Evolutionary conservation across 2,329 filamentous ascomycete genomes (phyloP).

Genomic region (Aureobasidium leucospermi): DNA sequence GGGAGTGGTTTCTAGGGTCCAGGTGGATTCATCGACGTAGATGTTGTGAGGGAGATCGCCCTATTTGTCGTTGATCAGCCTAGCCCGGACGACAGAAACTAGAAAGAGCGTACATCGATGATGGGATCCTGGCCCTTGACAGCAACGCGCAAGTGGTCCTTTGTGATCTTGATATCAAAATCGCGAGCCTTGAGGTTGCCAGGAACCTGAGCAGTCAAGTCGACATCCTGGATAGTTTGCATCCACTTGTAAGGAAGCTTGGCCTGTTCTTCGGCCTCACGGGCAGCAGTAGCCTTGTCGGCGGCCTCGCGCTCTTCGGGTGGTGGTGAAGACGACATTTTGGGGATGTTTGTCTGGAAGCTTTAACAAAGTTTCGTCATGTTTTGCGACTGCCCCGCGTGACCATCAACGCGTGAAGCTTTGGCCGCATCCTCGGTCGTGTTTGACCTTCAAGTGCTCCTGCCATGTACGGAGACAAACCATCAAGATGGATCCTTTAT

Average conservation of each 20-base stretch:
- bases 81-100: background rate
- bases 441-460: too few relatives aligned
- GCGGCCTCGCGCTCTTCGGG: slow-evolving; percentile 47
- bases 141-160: slow-evolving; percentile 66
- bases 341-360: background rate
- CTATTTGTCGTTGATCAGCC: slow-evolving; percentile 38
- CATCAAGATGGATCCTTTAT: too few relatives aligned
- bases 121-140: slow-evolving; percentile 85
- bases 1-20: slow-evolving; percentile 71
- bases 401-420: slow-evolving; percentile 4
- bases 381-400: slow-evolving; percentile 9
- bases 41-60: slow-evolving; percentile 78
- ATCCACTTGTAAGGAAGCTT: slow-evolving; percentile 95
- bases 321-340: slow-evolving; percentile 37
- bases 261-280: slow-evolving; percentile 81
- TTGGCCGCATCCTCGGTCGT: background rate
- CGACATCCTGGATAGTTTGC: slow-evolving; percentile 83
- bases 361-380: background rate
- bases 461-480: too few relatives aligned
- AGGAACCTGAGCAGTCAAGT: slow-evolving; percentile 70
- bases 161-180: slow-evolving; percentile 74
- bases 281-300: slow-evolving; percentile 55
- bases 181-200: slow-evolving; percentile 79
- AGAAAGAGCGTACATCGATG: slow-evolving; percentile 53
- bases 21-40: slow-evolving; percentile 79